Evolutionary conservation across 805 yeast genomes (phyloP).

Genomic region (Starmerella vaccinii): DNA sequence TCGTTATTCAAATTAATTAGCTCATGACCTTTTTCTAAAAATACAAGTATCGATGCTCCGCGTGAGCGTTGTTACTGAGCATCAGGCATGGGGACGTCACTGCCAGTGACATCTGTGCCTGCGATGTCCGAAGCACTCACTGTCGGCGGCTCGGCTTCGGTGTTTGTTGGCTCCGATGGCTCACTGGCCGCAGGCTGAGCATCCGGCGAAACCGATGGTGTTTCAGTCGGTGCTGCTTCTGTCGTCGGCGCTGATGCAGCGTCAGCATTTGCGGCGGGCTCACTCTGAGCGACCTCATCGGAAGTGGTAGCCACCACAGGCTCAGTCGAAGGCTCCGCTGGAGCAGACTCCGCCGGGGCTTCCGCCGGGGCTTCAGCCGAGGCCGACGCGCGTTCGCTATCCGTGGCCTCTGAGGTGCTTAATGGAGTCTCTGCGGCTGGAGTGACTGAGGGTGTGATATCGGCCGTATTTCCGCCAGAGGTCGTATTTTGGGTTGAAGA

Average conservation of each 20-base stretch:
- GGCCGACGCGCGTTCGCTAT: not conserved
- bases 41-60: not conserved
- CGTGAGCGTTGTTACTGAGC: no score
- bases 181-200: no score
- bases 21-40: not conserved
- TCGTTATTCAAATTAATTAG: not conserved
- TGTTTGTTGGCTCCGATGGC: no score
- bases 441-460: not conserved
- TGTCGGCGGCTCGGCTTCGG: not conserved
- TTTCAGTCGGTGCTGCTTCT: no score
- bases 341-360: no score
- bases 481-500: not conserved
- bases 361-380: not conserved
- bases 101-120: not conserved
- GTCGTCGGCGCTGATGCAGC: no score
- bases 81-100: conserved; percentile 3
- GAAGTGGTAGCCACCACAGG: no score
- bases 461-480: not conserved
- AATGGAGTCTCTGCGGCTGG: not conserved
- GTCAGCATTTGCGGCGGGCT: no score
- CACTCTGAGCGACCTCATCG: no score
- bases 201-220: no score
- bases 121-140: not conserved
- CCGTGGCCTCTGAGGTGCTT: not conserved
- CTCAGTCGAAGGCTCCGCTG: not conserved